These are phyloP conservation scores for Pseudoturritis turrita DNA, from an alignment of 345 rosid genomes.

Conservation along the genomic window DNA sequence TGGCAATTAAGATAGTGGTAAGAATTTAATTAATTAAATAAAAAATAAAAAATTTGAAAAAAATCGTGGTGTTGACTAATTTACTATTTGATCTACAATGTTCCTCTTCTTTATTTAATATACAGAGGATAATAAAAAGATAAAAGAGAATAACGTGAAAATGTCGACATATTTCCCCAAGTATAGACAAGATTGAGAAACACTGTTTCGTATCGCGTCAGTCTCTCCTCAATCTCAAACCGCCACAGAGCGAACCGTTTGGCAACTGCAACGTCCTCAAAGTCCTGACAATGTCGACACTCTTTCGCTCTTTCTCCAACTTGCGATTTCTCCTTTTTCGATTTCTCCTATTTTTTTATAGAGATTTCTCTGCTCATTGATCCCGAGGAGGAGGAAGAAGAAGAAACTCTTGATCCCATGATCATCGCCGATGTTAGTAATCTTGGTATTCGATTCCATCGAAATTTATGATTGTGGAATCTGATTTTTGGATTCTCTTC, in stretches of 20 bases:
- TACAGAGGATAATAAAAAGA: not conserved
- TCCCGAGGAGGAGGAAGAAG: constrained; percentile 2
- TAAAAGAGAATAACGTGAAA: not conserved
- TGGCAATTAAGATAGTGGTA: no score
- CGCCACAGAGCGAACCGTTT: constrained; percentile 9
- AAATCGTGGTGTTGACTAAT: no score
- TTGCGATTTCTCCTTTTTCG: not conserved
- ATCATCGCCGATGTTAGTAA: constrained; percentile 24
- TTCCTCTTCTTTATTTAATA: no score
- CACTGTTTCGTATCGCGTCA: not conserved
- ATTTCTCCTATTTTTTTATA: not conserved
- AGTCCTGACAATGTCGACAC: constrained; percentile 25
- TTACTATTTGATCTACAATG: no score
- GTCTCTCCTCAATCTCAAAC: not conserved
- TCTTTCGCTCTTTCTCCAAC: constrained; percentile 21
- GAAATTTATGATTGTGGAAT: not conserved
- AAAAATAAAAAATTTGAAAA: no score
- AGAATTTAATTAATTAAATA: no score
- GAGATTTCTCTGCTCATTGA: not conserved
- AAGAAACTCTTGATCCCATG: constrained; percentile 15
- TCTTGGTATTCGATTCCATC: not conserved
- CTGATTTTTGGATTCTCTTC: not conserved
- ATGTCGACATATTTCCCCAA: constrained; percentile 19
- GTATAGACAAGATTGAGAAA: constrained; percentile 17
- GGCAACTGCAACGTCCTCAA: not conserved